Conservation (phyloP, 192 early-diverging fungal species). For the Chytriomyces sp. region DNA sequence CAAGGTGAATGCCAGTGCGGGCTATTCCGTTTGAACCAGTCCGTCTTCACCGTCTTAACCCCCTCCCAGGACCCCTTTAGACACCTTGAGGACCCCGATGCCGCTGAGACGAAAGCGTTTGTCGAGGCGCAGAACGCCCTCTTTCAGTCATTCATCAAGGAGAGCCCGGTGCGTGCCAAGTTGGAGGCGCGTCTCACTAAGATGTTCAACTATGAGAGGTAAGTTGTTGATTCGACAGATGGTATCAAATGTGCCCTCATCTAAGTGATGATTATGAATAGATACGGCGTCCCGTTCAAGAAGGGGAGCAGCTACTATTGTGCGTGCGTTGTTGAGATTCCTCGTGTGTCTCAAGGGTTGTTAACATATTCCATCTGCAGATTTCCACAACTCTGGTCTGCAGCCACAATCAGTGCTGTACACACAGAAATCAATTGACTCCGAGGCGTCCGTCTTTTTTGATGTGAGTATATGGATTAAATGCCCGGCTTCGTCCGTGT, state of each 20-base stretch:
- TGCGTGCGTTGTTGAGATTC: background rate
- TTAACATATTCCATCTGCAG: background rate
- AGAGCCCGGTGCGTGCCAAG: conserved; percentile 28
- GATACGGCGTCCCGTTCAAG: conserved; percentile 44
- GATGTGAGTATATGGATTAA: conserved; percentile 19
- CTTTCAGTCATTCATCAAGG: conserved; percentile 40
- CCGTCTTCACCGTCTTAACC: background rate
- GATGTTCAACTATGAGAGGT: conserved; percentile 54
- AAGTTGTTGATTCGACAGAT: background rate
- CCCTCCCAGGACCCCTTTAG: conserved; percentile 57
- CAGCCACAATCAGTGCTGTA: conserved; percentile 68
- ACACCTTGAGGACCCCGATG: conserved; percentile 65
- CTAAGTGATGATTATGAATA: background rate
- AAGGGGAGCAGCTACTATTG: conserved; percentile 62
- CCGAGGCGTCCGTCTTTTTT: conserved; percentile 53
- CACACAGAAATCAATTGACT: conserved; percentile 51
- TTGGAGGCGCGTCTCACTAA: conserved; percentile 45
- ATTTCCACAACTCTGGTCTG: conserved; percentile 30
- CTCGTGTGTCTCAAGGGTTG: background rate
- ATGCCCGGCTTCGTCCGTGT: background rate
- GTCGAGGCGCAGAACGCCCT: conserved; percentile 60
- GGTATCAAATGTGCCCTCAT: background rate
- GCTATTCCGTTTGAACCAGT: background rate
- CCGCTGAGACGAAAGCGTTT: conserved; percentile 59
- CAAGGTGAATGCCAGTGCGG: background rate